A percentile compares a stretch with the other conserved stretches of the same genome.
Conservation (phyloP, 768 basidiomycete species). For the Termitomyces sp. region DNA sequence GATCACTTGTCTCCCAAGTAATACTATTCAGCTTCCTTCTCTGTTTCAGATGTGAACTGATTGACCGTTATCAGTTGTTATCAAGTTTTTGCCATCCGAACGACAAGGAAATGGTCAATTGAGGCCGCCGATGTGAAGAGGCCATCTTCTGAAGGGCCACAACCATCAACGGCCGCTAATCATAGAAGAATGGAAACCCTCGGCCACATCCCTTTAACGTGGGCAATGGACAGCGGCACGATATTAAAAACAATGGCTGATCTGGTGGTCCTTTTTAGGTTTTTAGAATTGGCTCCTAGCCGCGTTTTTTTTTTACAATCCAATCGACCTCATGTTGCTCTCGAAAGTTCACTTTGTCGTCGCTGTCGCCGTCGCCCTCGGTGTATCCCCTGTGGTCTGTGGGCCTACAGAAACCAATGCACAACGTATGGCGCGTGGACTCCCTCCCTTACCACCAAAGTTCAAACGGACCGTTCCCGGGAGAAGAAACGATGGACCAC, state of each 20-base stretch:
- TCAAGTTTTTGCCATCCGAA: neutral
- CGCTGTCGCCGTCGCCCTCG: slow-evolving; percentile 20
- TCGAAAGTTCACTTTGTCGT: slow-evolving; percentile 17
- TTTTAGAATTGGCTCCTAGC: neutral
- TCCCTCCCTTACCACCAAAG: slow-evolving; percentile 34
- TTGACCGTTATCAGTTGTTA: neutral
- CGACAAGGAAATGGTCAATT: neutral
- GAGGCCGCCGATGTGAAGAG: neutral
- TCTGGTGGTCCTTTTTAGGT: neutral
- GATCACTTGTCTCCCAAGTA: neutral
- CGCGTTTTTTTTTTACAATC: neutral
- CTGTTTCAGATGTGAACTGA: neutral
- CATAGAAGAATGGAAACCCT: neutral
- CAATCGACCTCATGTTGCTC: slow-evolving; percentile 12
- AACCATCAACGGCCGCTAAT: neutral
- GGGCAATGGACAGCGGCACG: slow-evolving; percentile 2
- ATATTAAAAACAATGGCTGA: slow-evolving; percentile 5
- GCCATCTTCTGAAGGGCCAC: neutral
- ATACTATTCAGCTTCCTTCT: neutral
- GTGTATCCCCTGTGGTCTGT: slow-evolving; percentile 15
- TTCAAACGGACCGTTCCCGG: slow-evolving; percentile 28
- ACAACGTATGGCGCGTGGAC: slow-evolving; percentile 39
- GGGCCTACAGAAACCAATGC: slow-evolving; percentile 33
- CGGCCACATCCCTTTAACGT: slow-evolving; percentile 3
- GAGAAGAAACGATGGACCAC: slow-evolving; percentile 10